A percentile compares a stretch with the other conserved stretches of the same genome.
Evolutionary conservation across 1,284 basidiomycete species (phyloP).

Genomic region (Rhodotorula sp.): DNA sequence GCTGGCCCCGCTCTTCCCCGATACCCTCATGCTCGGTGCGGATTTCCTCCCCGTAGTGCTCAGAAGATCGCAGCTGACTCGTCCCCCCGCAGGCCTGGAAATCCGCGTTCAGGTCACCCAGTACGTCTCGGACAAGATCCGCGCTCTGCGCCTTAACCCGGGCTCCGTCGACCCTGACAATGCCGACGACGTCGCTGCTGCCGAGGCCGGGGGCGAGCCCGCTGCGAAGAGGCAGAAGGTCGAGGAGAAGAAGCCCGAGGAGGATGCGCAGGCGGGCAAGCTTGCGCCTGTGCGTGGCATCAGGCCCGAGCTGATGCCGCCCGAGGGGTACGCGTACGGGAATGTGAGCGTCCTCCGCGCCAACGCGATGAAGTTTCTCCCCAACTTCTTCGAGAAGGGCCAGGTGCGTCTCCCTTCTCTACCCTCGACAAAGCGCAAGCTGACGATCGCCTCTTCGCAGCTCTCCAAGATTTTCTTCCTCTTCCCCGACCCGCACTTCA

Average conservation of each 20-base stretch:
- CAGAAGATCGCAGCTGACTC: not conserved
- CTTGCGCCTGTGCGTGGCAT: constrained; percentile 27
- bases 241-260: constrained; percentile 6
- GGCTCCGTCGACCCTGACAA: constrained; percentile 42
- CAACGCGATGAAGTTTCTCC: constrained; percentile 98
- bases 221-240: constrained; percentile 22
- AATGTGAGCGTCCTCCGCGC: constrained; percentile 81
- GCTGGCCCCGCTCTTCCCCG: constrained; percentile 87
- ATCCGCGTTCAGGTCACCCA: constrained; percentile 95
- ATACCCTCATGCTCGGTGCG: constrained; percentile 90
- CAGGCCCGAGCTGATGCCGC: constrained; percentile 43
- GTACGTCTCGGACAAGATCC: constrained; percentile 92
- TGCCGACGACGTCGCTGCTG: constrained; percentile 32
- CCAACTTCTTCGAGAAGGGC: constrained; percentile 91
- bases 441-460: constrained; percentile 34
- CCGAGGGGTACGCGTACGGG: constrained; percentile 64
- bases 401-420: constrained; percentile 57
- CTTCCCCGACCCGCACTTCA: constrained; percentile 99
- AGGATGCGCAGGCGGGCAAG: constrained; percentile 19
- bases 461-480: constrained; percentile 94
- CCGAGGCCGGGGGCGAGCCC: constrained; percentile 10
- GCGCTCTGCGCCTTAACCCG: constrained; percentile 70
- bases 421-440: not conserved
- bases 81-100: constrained; percentile 75
- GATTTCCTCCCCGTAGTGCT: constrained; percentile 27